Evolutionary conservation across 148 eudicot genomes (phyloP).

Genomic region (Nepenthes gracilis): DNA sequence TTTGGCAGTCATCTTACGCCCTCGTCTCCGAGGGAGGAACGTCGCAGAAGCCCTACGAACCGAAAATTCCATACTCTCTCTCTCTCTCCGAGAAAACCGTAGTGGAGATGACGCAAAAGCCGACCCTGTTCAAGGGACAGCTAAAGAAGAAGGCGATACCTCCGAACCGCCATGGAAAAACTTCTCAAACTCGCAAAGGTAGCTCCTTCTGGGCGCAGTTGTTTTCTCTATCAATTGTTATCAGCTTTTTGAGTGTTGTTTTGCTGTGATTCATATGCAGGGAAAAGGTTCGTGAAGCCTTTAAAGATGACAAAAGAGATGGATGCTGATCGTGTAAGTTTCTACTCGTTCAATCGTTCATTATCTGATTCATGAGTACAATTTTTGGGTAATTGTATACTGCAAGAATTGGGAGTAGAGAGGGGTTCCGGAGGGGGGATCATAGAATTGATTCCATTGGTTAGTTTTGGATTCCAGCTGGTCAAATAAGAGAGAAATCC

Average conservation of each 20-base stretch:
- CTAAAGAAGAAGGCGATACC: constrained; percentile 54
- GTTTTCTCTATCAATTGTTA: neutral
- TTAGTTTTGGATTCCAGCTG: no score
- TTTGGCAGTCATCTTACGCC: no score
- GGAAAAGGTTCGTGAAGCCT: constrained; percentile 62
- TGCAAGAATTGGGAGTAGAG: neutral
- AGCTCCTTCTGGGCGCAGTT: neutral
- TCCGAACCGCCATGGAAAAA: constrained; percentile 69
- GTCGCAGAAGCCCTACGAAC: no score
- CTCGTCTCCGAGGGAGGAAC: neutral
- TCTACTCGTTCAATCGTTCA: neutral
- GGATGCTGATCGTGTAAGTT: constrained; percentile 53
- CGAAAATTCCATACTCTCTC: neutral
- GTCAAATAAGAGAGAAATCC: no score
- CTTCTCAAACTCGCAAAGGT: constrained; percentile 52
- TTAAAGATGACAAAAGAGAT: constrained; percentile 45
- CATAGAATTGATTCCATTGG: no score
- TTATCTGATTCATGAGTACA: no score
- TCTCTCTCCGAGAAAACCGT: neutral
- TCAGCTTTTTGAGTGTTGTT: neutral
- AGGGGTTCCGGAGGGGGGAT: no score
- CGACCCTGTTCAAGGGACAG: constrained; percentile 64
- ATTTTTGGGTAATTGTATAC: neutral
- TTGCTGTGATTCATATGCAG: constrained; percentile 21
- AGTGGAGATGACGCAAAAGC: constrained; percentile 68